Conservation (phyloP, 371 early-diverging fungal species). For the Phascolomyces articulosus region DNA sequence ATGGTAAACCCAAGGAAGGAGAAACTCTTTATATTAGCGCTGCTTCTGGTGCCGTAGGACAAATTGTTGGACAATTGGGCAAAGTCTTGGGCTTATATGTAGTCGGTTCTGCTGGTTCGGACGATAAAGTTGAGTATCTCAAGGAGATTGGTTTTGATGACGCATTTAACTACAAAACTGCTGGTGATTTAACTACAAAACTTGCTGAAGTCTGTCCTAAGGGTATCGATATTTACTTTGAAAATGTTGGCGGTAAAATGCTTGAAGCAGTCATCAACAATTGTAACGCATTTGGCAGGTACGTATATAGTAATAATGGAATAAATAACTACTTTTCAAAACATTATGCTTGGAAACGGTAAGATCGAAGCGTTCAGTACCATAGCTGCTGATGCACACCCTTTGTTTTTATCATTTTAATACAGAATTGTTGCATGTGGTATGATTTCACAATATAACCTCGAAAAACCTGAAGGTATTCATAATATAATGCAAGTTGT, state of each 20-base stretch:
- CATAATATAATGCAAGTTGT: conserved; percentile 39
- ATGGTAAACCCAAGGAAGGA: conserved; percentile 42
- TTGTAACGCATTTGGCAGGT: conserved; percentile 54
- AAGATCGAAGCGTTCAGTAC: no score
- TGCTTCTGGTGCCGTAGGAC: conserved; percentile 62
- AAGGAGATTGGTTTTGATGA: conserved; percentile 67
- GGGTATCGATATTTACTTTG: conserved; percentile 78
- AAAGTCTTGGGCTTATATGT: conserved; percentile 69
- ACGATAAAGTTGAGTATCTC: conserved; percentile 74
- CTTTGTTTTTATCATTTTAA: not conserved
- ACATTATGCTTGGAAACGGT: no score
- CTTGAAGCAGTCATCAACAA: conserved; percentile 62
- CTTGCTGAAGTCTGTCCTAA: conserved; percentile 57
- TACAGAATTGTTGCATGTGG: conserved; percentile 62
- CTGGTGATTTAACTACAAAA: conserved; percentile 30
- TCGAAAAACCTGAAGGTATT: conserved; percentile 26
- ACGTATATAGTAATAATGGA: not conserved
- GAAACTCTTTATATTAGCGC: conserved; percentile 59
- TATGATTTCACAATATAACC: conserved; percentile 76
- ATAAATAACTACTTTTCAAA: no score
- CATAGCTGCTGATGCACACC: no score
- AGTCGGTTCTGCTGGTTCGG: conserved; percentile 76
- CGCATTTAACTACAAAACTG: conserved; percentile 85
- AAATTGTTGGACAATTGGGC: conserved; percentile 67
- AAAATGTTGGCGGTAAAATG: conserved; percentile 74